Base-by-base conservation (phyloP, 169 alveolate genomes). In the Neospora caninum region DNA sequence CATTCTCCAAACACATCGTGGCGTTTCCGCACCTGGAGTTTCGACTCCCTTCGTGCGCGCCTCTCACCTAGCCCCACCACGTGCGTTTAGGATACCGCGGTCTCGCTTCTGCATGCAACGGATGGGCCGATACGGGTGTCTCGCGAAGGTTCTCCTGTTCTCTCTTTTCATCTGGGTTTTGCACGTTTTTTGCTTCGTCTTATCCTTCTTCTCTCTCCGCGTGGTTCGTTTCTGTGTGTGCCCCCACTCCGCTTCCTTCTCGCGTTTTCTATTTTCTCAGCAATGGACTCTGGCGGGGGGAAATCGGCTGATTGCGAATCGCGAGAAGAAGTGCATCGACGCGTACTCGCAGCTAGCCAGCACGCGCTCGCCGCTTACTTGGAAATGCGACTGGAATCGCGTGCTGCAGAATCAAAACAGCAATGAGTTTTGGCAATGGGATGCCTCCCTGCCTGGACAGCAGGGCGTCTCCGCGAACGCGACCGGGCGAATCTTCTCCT, bases 401-500 rank as follows among this genome's bases (percentile, higher is more conserved):
- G 93, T 86, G 25, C 58, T 84, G 53, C 73, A 80, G 34, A 53
- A 89, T 4, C 39, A 25, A n/a, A 93, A 87, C 64, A 31, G 0
- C 16, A 93, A 93, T 27, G 93, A 93, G 82, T 42, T 93, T 42
- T 93, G 95, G 95, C 95, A 93, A 83, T 86, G 54, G 64, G 95
- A 93, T 58, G 45, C 86, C 27, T n/a, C 49, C 9, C 42, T 78
- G 39, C 86, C 86, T 2, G 86, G 86, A 7, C 22, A 34, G 34
- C 83, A 13, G 86, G 86, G 43, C 36, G 93, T 42, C 25, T 64
- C 92, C 22, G 49, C 82, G 16, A 42, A 41, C 34, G 84, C 93
- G 25, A 73, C 94, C 9, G 92, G 94, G 0, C 25, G 94, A 16
- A 92, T 92, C 83, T 92, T 92, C 54, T 27, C 67, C 29, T 92